These are phyloP conservation scores for Sugiyamaella qingdaonensis DNA, from an alignment of 805 yeast species.

Conservation along the genomic window DNA sequence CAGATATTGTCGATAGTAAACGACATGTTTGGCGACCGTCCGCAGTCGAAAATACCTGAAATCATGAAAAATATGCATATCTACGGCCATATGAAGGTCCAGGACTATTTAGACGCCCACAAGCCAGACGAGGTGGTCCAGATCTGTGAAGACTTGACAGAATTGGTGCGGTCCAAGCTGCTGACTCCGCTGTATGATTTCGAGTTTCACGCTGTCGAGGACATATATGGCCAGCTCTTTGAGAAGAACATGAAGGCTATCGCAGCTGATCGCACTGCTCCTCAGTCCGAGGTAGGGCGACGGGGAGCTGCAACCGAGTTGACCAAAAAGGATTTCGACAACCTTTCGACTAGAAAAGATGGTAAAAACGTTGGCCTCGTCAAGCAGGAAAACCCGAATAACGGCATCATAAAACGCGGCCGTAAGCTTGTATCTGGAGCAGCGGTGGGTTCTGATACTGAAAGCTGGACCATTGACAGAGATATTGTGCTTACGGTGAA, in stretches of 20 bases:
- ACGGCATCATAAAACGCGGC: neutral
- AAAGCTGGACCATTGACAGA: conserved; percentile 12
- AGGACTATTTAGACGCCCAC: conserved; percentile 41
- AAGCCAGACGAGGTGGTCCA: conserved; percentile 32
- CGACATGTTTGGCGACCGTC: conserved; percentile 25
- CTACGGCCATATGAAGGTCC: conserved; percentile 59
- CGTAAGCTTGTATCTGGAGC: neutral
- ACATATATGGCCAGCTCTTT: conserved; percentile 23
- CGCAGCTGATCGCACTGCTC: conserved; percentile 13
- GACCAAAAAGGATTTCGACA: conserved; percentile 36
- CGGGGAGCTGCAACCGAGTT: conserved; percentile 57
- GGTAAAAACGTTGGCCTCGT: conserved; percentile 19
- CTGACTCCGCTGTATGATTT: conserved; percentile 43
- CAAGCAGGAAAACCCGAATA: neutral
- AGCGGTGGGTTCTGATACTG: neutral
- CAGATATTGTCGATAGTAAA: conserved; percentile 52
- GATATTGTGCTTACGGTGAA: conserved; percentile 52
- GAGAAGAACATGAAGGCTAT: conserved; percentile 18
- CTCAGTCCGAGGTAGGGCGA: conserved; percentile 52
- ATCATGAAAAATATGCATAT: conserved; percentile 66
- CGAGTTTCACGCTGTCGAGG: conserved; percentile 34
- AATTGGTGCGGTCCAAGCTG: conserved; percentile 47
- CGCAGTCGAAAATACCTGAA: conserved; percentile 46
- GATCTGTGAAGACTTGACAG: conserved; percentile 34
- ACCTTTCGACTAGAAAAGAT: conserved; percentile 18